phyloP scores from a whole-genome alignment of 2,329 filamentous ascomycete species.

The Chaetomium olivaceum region DNA sequence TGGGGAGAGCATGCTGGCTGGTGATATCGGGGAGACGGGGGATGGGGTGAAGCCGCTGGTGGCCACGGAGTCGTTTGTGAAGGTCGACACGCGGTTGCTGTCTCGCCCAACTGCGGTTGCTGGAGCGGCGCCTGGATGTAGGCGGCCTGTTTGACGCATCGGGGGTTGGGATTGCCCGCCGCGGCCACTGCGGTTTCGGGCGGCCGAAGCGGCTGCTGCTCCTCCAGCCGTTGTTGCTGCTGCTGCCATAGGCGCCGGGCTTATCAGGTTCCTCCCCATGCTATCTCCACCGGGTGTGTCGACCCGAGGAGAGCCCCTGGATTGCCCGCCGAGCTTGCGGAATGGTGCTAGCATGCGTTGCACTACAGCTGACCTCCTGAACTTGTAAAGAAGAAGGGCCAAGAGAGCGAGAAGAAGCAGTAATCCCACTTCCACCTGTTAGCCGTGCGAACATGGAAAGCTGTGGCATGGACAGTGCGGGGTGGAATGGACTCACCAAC shows the following conservation, averaged over 20 bases:
- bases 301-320: conserved; percentile 6
- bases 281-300: conserved; percentile 15
- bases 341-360: conserved; percentile 21
- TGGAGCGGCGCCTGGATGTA: conserved; percentile 4
- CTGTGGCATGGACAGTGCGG: neutral
- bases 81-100: conserved; percentile 19
- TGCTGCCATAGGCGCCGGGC: neutral
- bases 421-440: conserved; percentile 17
- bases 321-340: conserved; percentile 2
- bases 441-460: neutral
- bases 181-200: neutral
- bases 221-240: neutral
- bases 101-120: conserved; percentile 6
- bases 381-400: conserved; percentile 21
- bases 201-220: neutral
- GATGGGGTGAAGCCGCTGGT: conserved; percentile 22
- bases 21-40: conserved; percentile 19
- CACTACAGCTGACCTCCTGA: conserved; percentile 14
- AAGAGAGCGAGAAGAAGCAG: conserved; percentile 23
- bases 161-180: conserved; percentile 3
- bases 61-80: conserved; percentile 14
- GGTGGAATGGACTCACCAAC: conserved; percentile 16
- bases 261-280: conserved; percentile 17
- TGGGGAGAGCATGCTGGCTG: conserved; percentile 9
- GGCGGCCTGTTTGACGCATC: conserved; percentile 16